Conservation (phyloP, 2,329 filamentous ascomycete genomes). For the Apiospora pterosperma region DNA sequence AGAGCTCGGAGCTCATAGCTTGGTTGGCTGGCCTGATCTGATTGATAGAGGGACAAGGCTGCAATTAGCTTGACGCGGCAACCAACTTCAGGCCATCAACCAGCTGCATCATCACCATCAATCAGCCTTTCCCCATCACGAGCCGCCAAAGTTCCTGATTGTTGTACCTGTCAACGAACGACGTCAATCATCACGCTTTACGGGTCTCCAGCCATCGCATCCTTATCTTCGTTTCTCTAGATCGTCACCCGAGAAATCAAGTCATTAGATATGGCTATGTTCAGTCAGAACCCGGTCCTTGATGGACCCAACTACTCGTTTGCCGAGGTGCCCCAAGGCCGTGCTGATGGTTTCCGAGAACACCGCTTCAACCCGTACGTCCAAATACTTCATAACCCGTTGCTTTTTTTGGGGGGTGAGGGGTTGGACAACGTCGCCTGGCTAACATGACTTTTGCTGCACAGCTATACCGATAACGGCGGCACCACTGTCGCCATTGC, state of each 20-base stretch:
- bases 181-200: neutral
- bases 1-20: neutral
- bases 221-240: neutral
- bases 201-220: neutral
- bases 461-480: constrained; percentile 94
- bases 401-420: neutral
- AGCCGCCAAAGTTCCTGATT: neutral
- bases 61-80: constrained; percentile 8
- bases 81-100: constrained; percentile 6
- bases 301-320: constrained; percentile 69
- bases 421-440: neutral
- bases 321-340: constrained; percentile 54
- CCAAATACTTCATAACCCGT: neutral
- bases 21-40: neutral
- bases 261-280: constrained; percentile 56
- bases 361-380: constrained; percentile 91
- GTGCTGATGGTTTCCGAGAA: constrained; percentile 57
- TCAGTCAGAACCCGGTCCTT: constrained; percentile 67
- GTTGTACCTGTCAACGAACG: neutral
- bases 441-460: constrained; percentile 10
- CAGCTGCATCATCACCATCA: constrained; percentile 9
- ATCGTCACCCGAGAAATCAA: neutral
- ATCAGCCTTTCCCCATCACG: no score
- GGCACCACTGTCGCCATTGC: constrained; percentile 94
- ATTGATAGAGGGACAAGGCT: neutral